Evolutionary conservation across 108 stramenopile species (phyloP).

Genomic region (Cyclotella kingstonii): DNA sequence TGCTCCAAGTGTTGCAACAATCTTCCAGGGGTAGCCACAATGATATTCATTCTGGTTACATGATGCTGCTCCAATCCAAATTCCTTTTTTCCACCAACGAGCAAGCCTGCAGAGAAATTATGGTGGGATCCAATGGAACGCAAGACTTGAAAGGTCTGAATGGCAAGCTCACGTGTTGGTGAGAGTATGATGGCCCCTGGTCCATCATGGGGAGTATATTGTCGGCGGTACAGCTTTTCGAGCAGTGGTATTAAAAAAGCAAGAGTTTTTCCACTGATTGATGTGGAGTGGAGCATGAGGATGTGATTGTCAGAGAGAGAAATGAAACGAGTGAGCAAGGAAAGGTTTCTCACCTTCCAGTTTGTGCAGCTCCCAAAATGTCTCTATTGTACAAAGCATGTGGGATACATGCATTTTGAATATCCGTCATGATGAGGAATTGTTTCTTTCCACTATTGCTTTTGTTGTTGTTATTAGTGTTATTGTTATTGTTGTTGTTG

Average conservation of each 20-base stretch:
- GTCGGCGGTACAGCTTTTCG: conserved; percentile 77
- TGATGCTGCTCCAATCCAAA: conserved; percentile 88
- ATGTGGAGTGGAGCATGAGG: not conserved
- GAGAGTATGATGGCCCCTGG: conserved; percentile 93
- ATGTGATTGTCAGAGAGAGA: not conserved
- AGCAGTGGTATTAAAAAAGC: conserved; percentile 89
- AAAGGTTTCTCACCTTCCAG: conserved; percentile 60
- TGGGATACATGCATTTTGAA: conserved; percentile 91
- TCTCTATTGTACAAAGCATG: conserved; percentile 92
- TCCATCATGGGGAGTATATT: conserved; percentile 84
- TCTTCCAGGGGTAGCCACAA: conserved; percentile 96
- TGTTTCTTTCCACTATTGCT: conserved; percentile 43
- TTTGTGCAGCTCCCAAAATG: conserved; percentile 92
- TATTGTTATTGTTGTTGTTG: conserved; percentile 2
- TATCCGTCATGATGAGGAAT: conserved; percentile 88
- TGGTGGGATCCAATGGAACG: conserved; percentile 85
- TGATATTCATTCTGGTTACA: conserved; percentile 85
- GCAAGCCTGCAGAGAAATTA: conserved; percentile 88
- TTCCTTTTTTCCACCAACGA: conserved; percentile 97
- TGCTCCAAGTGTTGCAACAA: conserved; percentile 98
- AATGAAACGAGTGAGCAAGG: not conserved
- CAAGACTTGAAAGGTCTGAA: conserved; percentile 97
- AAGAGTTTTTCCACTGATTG: conserved; percentile 81
- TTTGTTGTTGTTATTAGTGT: conserved; percentile 40
- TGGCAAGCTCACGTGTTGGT: conserved; percentile 99